Percentiles rank a stretch among this genome's conserved stretches.
Evolutionary conservation across 1,284 basidiomycete species (phyloP).

Genomic region (Singerocomus rubriflavus): DNA sequence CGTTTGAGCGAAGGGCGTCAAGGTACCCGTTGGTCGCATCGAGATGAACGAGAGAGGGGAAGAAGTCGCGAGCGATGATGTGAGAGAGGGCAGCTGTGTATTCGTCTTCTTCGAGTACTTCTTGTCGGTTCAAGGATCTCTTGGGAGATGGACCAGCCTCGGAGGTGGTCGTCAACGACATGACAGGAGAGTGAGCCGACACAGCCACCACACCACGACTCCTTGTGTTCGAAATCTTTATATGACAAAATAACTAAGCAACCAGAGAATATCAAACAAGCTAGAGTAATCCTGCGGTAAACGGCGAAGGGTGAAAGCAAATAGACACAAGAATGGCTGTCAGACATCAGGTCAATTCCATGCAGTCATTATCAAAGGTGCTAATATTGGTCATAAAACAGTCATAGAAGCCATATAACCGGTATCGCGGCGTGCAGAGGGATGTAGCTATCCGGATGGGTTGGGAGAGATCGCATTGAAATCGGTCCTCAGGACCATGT

Average conservation of each 20-base stretch:
- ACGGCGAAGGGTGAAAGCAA: slow-evolving; percentile 8
- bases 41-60: slow-evolving; percentile 85
- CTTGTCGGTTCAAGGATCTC: slow-evolving; percentile 66
- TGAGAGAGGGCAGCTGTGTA: slow-evolving; percentile 90
- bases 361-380: slow-evolving; percentile 18
- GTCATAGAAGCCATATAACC: slow-evolving; percentile 18
- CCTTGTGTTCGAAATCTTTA: slow-evolving; percentile 3
- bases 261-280: slow-evolving; percentile 19
- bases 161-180: slow-evolving; percentile 16
- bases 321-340: slow-evolving; percentile 12
- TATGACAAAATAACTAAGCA: slow-evolving; percentile 21
- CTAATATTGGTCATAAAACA: slow-evolving; percentile 26
- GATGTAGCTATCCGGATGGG: slow-evolving; percentile 9
- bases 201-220: slow-evolving; percentile 15
- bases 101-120: slow-evolving; percentile 90
- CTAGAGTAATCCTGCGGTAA: slow-evolving; percentile 13
- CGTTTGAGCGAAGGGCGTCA: slow-evolving; percentile 69
- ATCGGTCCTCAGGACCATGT: slow-evolving; percentile 24
- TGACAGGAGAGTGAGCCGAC: slow-evolving; percentile 8
- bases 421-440: slow-evolving; percentile 2
- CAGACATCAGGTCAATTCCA: slow-evolving; percentile 6
- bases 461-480: slow-evolving; percentile 12
- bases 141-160: slow-evolving; percentile 22
- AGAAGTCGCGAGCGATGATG: slow-evolving; percentile 97
- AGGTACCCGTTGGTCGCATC: slow-evolving; percentile 86